Evolutionary conservation across 106 monocot genomes (phyloP).

Genomic region (Platanthera guangdongensis): DNA sequence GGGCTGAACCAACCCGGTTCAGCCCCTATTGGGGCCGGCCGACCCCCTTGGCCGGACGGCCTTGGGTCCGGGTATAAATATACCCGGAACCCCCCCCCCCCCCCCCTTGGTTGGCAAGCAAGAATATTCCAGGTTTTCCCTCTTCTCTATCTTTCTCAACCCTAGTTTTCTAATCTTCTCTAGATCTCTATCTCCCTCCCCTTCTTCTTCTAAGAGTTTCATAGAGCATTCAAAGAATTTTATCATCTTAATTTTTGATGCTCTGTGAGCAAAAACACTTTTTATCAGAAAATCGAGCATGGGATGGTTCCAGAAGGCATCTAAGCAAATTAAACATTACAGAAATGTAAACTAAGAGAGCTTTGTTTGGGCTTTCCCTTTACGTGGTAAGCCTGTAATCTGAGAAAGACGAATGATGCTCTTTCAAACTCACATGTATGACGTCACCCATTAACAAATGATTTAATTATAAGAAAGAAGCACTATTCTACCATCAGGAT

Average conservation of each 20-base stretch:
- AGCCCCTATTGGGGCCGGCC: too few species aligned
- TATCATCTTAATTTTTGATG: not conserved
- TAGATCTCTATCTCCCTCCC: too few species aligned
- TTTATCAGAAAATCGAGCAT: not conserved
- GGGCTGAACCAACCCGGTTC: too few species aligned
- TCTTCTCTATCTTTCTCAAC: too few species aligned
- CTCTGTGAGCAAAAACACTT: not conserved
- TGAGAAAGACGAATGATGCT: not conserved
- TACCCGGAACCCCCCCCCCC: too few species aligned
- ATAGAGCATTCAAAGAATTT: not conserved
- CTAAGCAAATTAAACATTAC: not conserved
- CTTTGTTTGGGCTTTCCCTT: not conserved
- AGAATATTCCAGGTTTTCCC: too few species aligned
- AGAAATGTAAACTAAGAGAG: not conserved
- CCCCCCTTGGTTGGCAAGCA: too few species aligned
- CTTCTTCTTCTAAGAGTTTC: too few species aligned
- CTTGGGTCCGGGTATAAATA: too few species aligned
- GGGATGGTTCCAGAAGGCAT: not conserved
- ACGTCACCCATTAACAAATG: not conserved
- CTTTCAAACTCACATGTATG: not conserved
- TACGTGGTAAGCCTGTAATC: not conserved
- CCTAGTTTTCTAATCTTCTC: too few species aligned
- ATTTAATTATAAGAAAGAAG: constrained; percentile 2
- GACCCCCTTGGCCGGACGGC: too few species aligned
- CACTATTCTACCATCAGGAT: not conserved